phyloP scores from a whole-genome alignment of 2,329 filamentous ascomycete genomes.

The Fusarium scirpi region DNA sequence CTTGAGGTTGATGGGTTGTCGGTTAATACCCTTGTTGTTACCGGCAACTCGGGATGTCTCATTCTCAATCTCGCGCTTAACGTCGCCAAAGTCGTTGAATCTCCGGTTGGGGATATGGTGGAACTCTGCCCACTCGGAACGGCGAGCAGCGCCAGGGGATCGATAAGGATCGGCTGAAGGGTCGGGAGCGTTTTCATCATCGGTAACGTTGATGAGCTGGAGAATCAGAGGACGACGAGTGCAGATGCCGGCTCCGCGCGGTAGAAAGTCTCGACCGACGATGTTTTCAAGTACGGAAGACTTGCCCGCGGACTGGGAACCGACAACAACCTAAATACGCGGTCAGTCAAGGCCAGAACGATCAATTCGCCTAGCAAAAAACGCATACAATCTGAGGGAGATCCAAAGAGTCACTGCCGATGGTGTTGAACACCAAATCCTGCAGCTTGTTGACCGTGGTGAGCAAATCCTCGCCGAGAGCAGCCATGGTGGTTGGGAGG shows the following conservation, averaged over 20 bases:
- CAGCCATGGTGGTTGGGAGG: slow-evolving; percentile 74
- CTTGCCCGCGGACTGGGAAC: slow-evolving; percentile 97
- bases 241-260: slow-evolving; percentile 95
- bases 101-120: slow-evolving; percentile 91
- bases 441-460: slow-evolving; percentile 98
- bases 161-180: slow-evolving; percentile 78
- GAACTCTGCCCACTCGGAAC: slow-evolving; percentile 90
- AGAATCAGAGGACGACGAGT: slow-evolving; percentile 94
- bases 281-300: slow-evolving; percentile 99
- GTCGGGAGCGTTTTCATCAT: slow-evolving; percentile 75
- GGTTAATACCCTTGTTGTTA: slow-evolving; percentile 98
- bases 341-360: slow-evolving; percentile 31
- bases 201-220: slow-evolving; percentile 96
- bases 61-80: slow-evolving; percentile 96
- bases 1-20: slow-evolving; percentile 97
- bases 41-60: slow-evolving; percentile 93
- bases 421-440: slow-evolving; percentile 99
- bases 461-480: slow-evolving; percentile 95
- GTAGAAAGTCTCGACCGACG: slow-evolving; percentile 95
- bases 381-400: slow-evolving; percentile 92
- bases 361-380: slow-evolving; percentile 27
- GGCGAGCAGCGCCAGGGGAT: slow-evolving; percentile 76
- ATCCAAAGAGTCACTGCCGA: slow-evolving; percentile 97
- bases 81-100: slow-evolving; percentile 91
- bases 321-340: slow-evolving; percentile 85